Conservation (phyloP, 352 stramenopile genomes). For the Pythium sp. region DNA sequence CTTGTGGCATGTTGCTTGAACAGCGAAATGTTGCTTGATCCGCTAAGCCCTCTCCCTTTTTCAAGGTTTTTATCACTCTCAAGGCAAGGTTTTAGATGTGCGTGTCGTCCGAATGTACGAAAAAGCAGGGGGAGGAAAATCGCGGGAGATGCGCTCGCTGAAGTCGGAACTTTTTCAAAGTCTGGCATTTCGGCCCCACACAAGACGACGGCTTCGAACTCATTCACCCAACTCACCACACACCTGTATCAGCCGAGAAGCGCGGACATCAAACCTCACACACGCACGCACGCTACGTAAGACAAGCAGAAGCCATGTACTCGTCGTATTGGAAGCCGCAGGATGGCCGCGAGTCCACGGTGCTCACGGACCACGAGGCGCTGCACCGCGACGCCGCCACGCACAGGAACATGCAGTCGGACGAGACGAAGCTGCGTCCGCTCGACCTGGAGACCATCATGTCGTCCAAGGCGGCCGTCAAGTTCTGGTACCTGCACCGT, state of each 20-base stretch:
- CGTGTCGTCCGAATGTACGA: constrained; percentile 7
- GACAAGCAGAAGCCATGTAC: constrained; percentile 51
- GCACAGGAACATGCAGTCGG: constrained; percentile 77
- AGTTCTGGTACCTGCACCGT: constrained; percentile 88
- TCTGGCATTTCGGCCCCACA: not conserved
- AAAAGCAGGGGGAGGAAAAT: constrained; percentile 1
- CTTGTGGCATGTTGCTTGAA: not conserved
- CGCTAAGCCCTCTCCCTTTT: not conserved
- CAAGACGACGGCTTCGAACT: not conserved
- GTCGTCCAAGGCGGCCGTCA: constrained; percentile 83
- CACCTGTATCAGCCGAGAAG: constrained; percentile 6
- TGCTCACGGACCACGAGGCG: constrained; percentile 82
- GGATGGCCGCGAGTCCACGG: constrained; percentile 63
- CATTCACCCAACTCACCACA: not conserved
- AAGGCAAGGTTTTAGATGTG: not conserved
- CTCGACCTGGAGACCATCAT: constrained; percentile 88
- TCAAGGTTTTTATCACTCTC: not conserved
- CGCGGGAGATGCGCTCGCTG: constrained; percentile 1
- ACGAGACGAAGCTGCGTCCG: constrained; percentile 73
- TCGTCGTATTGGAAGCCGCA: constrained; percentile 85
- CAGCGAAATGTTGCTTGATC: constrained; percentile 13
- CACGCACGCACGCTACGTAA: not conserved
- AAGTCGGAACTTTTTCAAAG: constrained; percentile 10
- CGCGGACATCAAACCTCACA: not conserved
- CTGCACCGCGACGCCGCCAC: constrained; percentile 76